phyloP scores from a whole-genome alignment of 2,329 filamentous ascomycete genomes.

The Aureobasidium namibiae region DNA sequence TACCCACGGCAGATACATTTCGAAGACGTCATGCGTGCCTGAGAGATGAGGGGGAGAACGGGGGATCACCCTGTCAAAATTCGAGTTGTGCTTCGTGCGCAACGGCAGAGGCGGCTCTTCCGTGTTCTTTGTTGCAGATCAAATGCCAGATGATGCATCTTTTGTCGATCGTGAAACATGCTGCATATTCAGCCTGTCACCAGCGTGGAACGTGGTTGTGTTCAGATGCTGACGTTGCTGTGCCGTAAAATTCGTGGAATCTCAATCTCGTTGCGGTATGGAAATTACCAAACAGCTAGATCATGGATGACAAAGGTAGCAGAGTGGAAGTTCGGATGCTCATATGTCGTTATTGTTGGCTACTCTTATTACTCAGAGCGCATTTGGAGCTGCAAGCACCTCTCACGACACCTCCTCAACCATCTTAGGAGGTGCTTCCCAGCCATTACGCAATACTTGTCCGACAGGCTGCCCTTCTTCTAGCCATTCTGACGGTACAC shows the following conservation, averaged over 20 bases:
- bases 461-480: conserved; percentile 48
- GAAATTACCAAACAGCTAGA: too few relatives aligned
- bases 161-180: neutral
- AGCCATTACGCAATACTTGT: conserved; percentile 40
- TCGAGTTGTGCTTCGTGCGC: neutral
- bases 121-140: conserved; percentile 4
- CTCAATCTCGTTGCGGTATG: too few relatives aligned
- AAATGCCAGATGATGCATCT: neutral
- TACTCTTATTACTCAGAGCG: neutral
- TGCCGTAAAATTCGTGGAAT: neutral
- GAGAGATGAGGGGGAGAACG: neutral
- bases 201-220: neutral
- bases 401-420: conserved; percentile 14
- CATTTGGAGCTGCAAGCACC: too few relatives aligned
- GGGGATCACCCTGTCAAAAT: conserved; percentile 3
- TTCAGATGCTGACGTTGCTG: neutral
- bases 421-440: conserved; percentile 11
- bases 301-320: too few relatives aligned
- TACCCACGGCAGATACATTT: neutral
- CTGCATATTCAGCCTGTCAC: neutral
- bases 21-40: neutral
- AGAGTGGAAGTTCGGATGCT: neutral
- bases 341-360: neutral
- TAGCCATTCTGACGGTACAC: conserved; percentile 61
- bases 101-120: neutral